These are phyloP conservation scores for Paratinospora sagittata DNA, from an alignment of 164 flowering plant genomes.

Conservation along the genomic window DNA sequence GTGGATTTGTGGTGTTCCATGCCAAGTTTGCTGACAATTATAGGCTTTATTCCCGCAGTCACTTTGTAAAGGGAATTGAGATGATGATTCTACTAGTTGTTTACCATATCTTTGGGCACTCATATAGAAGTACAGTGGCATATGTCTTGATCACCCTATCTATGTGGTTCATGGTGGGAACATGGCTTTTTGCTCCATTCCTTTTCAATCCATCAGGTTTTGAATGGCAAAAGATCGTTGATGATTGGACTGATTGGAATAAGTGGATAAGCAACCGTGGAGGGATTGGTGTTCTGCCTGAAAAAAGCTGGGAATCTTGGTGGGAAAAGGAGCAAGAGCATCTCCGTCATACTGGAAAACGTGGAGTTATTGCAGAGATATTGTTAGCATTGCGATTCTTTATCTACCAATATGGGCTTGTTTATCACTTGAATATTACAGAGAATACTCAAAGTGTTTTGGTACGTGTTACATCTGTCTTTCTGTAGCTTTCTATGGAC, in stretches of 20 bases:
- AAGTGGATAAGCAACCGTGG: constrained; percentile 92
- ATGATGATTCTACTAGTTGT: constrained; percentile 80
- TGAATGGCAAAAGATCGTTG: constrained; percentile 98
- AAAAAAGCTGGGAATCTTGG: constrained; percentile 99
- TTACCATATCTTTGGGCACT: constrained; percentile 70
- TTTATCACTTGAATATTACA: constrained; percentile 72
- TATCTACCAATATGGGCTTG: constrained; percentile 91
- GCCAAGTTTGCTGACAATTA: constrained; percentile 96
- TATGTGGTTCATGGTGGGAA: constrained; percentile 98
- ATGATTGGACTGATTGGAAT: constrained; percentile 96
- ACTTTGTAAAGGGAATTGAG: constrained; percentile 93
- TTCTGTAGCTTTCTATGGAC: neutral
- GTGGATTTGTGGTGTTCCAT: constrained; percentile 97
- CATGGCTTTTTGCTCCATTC: constrained; percentile 99
- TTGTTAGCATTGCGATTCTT: constrained; percentile 72
- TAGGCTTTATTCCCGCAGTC: constrained; percentile 90
- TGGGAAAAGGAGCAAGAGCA: constrained; percentile 98
- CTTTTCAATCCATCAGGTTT: constrained; percentile 98
- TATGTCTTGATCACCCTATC: constrained; percentile 77
- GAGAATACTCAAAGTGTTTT: constrained; percentile 44
- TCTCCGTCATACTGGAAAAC: constrained; percentile 76
- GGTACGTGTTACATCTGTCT: constrained; percentile 33
- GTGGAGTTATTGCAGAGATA: constrained; percentile 72
- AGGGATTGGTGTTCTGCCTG: constrained; percentile 89
- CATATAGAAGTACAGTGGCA: constrained; percentile 59